A percentile compares a stretch with the other conserved stretches of the same genome.
phyloP scores from a whole-genome alignment of 768 basidiomycete species.

The Calocera viscosa region DNA sequence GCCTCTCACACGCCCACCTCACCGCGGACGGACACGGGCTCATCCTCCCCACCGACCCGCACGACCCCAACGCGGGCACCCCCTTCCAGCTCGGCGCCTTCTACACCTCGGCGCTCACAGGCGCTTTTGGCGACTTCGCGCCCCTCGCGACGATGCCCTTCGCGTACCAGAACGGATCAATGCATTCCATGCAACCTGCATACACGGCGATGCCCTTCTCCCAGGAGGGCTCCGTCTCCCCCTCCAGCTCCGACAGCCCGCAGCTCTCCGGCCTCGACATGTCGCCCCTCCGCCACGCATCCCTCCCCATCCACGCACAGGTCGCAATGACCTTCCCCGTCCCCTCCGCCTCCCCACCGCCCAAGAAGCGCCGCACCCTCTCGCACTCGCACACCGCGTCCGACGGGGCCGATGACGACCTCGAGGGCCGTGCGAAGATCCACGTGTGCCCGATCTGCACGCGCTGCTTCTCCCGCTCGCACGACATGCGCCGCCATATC shows the following conservation, averaged over 20 bases:
- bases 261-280: neutral
- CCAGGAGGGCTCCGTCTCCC: neutral
- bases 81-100: neutral
- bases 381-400: neutral
- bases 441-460: neutral
- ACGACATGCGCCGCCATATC: neutral
- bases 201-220: neutral
- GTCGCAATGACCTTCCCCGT: slow-evolving; percentile 16
- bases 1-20: neutral
- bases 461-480: neutral
- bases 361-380: slow-evolving; percentile 20
- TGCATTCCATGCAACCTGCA: no score
- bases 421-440: neutral
- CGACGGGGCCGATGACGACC: neutral
- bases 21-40: neutral
- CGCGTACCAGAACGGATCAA: neutral
- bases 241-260: neutral
- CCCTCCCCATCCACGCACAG: neutral
- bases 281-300: neutral
- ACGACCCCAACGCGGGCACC: neutral
- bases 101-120: neutral
- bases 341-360: slow-evolving; percentile 25
- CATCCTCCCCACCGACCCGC: neutral
- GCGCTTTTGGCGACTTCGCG: neutral
- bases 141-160: neutral